Evolutionary conservation across 306 rosid genomes (phyloP), one percentile per base, ranked within the genome.

Genomic region (Casuarina equisetifolia): DNA sequence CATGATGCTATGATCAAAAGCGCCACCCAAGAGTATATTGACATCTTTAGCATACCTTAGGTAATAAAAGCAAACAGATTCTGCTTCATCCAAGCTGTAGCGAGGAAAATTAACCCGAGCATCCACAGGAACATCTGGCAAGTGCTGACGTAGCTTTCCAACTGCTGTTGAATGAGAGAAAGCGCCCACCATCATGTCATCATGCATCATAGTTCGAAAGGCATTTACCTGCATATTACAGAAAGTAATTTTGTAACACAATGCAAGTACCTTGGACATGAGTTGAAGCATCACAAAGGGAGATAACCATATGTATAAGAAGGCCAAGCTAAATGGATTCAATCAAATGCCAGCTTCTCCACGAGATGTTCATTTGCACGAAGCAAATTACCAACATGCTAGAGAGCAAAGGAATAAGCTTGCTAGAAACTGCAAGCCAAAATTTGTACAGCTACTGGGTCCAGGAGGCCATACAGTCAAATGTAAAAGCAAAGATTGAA

Each of bases 151-250:
- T 79, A 95, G 88, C 88, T 95, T 95, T 76, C 99, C 99, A 70
- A 95, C 96, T 1, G 97, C 97, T 19, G 99, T 95, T 55, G 99
- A 95, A 82, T 92, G 99, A 78, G 97, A 92, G 84, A 95, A 92
- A 12, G 96, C 99, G 48, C 99, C 99, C 61, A 92, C 97, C 97
- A 95, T 92, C 98, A 95, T 91, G 80, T 88, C 96, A 81, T 92
- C 75, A 71, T 95, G 90, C 86, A 44, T 82, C 99, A 95, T 92
- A 70, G 96, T 81, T 86, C 99, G 86, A 89, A 95, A 95, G 76
- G 99, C 91, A 35, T 91, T 95, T 80, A 95, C 99, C 99, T 95
- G 91, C 87, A 79, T 86, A 61, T 80, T 44, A 76, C 25, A 48
- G 51, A 57, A 25, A 25, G 45, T 52, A 77, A 64, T 62, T 70